Percentiles rank a stretch among this genome's conserved stretches.
Evolutionary conservation across 1,139 yeast genomes (phyloP).

Genomic region (Yarrowia galli): DNA sequence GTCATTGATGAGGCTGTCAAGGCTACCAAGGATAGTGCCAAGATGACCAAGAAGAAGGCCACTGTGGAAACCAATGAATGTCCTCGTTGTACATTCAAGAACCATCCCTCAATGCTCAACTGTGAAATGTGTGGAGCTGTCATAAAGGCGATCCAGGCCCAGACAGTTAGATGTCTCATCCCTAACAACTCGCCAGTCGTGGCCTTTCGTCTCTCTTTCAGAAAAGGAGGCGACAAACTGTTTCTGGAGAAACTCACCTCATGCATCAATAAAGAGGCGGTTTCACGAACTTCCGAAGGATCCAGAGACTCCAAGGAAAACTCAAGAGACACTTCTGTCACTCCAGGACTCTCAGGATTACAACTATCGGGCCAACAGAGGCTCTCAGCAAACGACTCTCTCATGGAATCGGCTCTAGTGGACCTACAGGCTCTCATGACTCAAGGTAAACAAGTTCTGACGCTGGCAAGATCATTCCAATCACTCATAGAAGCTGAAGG

Average conservation of each 20-base stretch:
- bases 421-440: slow-evolving; percentile 81
- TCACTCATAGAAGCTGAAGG: slow-evolving; percentile 45
- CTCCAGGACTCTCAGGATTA: slow-evolving; percentile 71
- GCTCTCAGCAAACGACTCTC: slow-evolving; percentile 65
- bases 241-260: slow-evolving; percentile 21
- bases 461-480: slow-evolving; percentile 62
- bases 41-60: slow-evolving; percentile 51
- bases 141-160: slow-evolving; percentile 46
- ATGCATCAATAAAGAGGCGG: slow-evolving; percentile 10
- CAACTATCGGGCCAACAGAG: slow-evolving; percentile 66
- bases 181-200: slow-evolving; percentile 11
- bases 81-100: slow-evolving; percentile 82
- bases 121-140: slow-evolving; percentile 90
- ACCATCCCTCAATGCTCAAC: slow-evolving; percentile 75
- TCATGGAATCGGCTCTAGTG: slow-evolving; percentile 73
- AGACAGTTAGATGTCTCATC: slow-evolving; percentile 7
- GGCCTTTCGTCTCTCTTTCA: slow-evolving; percentile 1
- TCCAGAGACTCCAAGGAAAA: slow-evolving; percentile 11
- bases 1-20: slow-evolving; percentile 3
- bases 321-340: slow-evolving; percentile 19
- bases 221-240: slow-evolving; percentile 33
- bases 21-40: neutral
- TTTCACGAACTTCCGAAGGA: neutral
- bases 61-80: slow-evolving; percentile 54
- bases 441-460: slow-evolving; percentile 75